Conservation (phyloP, 805 yeast species). For the Komagataella mondaviorum region DNA sequence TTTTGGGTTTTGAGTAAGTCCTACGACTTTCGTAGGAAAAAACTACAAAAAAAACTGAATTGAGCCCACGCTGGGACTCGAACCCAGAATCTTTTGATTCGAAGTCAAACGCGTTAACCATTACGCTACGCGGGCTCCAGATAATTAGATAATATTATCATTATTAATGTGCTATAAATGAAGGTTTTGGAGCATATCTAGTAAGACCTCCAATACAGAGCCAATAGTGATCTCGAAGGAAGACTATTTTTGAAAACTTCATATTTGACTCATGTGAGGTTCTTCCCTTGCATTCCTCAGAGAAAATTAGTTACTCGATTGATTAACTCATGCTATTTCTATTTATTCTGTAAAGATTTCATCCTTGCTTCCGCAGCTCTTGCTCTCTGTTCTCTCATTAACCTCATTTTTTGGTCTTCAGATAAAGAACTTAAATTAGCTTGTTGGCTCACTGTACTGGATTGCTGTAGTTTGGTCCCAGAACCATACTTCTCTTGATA, state of each 20-base stretch:
- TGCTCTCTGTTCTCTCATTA: constrained; percentile 91
- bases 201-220: too few relatives aligned
- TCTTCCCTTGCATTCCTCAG: background rate
- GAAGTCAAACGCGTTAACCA: constrained; percentile 59
- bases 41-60: background rate
- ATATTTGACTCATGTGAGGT: too few relatives aligned
- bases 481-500: constrained; percentile 16
- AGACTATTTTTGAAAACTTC: too few relatives aligned
- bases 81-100: constrained; percentile 54
- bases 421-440: constrained; percentile 46
- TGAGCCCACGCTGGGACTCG: constrained; percentile 36
- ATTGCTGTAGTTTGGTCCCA: constrained; percentile 20
- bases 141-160: background rate
- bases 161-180: background rate
- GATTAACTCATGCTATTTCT: background rate
- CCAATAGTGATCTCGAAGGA: background rate
- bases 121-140: constrained; percentile 30
- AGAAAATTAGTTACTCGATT: too few relatives aligned
- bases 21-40: background rate
- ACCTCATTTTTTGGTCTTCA: constrained; percentile 58
- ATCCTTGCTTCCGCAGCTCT: constrained; percentile 91
- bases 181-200: too few relatives aligned
- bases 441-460: constrained; percentile 13
- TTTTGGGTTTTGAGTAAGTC: background rate
- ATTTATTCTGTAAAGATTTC: constrained; percentile 11